Percentiles rank a stretch among this genome's conserved stretches.
Evolutionary conservation across 139 green algal genomes (phyloP).

Genomic region (Chlamydomonas incerta): DNA sequence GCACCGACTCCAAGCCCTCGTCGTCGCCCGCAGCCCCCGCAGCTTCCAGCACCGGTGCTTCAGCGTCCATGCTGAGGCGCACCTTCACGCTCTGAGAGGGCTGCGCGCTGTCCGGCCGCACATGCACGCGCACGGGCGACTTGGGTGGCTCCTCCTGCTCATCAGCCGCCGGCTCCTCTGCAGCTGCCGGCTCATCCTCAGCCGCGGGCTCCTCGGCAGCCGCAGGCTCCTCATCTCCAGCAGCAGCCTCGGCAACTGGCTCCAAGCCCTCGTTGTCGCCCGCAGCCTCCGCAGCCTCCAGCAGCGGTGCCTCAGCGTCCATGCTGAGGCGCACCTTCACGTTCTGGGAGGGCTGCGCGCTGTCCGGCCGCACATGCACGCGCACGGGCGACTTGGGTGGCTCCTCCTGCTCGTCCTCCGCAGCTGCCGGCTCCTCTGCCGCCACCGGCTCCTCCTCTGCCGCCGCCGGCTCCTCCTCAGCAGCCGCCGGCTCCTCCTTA

Average conservation of each 20-base stretch:
- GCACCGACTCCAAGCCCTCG: neutral
- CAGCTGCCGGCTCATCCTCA: neutral
- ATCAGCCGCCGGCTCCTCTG: neutral
- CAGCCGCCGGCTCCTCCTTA: neutral
- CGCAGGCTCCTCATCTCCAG: too few relatives aligned
- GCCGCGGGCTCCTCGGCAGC: neutral
- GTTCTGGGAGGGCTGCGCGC: neutral
- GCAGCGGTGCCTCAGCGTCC: neutral
- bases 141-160: neutral
- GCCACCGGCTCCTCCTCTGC: neutral
- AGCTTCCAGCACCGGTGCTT: neutral
- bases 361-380: constrained; percentile 4
- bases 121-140: constrained; percentile 27
- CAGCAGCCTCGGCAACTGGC: neutral
- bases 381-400: constrained; percentile 15
- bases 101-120: constrained; percentile 1
- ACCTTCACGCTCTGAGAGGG: neutral
- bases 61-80: constrained; percentile 30
- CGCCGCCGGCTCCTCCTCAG: neutral
- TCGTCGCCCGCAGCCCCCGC: neutral
- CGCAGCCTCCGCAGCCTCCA: neutral
- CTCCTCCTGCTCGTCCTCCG: neutral
- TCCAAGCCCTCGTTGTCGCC: neutral
- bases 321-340: constrained; percentile 20
- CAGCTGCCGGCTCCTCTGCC: neutral